Evolutionary conservation across 2,329 filamentous ascomycete species (phyloP).

Genomic region (Colletotrichum chlorophyti): DNA sequence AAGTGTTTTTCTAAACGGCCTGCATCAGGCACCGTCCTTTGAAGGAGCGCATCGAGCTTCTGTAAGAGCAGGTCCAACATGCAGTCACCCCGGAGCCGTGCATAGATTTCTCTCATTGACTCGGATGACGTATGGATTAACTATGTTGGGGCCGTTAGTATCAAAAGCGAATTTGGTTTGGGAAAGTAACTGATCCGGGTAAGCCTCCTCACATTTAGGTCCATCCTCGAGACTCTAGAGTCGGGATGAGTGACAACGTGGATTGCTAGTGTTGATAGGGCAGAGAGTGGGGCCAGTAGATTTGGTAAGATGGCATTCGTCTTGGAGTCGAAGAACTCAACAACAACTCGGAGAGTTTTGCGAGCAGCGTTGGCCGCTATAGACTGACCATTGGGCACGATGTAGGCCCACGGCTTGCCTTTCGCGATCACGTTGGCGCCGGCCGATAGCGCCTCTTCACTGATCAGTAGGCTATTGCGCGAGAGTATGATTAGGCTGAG

Average conservation of each 20-base stretch:
- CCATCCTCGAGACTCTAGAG: conserved; percentile 21
- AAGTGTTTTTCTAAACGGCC: not conserved
- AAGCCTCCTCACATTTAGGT: not conserved
- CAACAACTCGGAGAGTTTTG: conserved; percentile 8
- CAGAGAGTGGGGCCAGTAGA: conserved; percentile 6
- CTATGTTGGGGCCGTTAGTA: no score
- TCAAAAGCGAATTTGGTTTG: no score
- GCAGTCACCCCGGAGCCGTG: not conserved
- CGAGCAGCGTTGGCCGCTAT: conserved; percentile 14
- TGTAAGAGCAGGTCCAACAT: not conserved
- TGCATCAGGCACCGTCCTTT: not conserved
- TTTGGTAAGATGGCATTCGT: conserved; percentile 7
- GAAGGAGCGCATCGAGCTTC: conserved; percentile 8
- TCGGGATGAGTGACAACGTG: conserved; percentile 13
- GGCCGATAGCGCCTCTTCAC: conserved; percentile 10
- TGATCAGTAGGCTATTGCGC: conserved; percentile 19
- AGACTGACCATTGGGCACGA: conserved; percentile 14
- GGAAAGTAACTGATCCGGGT: no score
- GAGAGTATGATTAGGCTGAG: conserved; percentile 7
- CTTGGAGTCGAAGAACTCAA: conserved; percentile 16
- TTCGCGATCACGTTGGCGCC: conserved; percentile 15
- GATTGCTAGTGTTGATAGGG: not conserved
- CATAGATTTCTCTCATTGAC: conserved; percentile 8
- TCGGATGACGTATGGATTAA: conserved; percentile 6
- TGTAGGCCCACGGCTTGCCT: conserved; percentile 22